A percentile compares a stretch with the other conserved stretches of the same genome.
Conservation (phyloP, 2,329 filamentous ascomycete genomes). For the Cladophialophora chaetospira region DNA sequence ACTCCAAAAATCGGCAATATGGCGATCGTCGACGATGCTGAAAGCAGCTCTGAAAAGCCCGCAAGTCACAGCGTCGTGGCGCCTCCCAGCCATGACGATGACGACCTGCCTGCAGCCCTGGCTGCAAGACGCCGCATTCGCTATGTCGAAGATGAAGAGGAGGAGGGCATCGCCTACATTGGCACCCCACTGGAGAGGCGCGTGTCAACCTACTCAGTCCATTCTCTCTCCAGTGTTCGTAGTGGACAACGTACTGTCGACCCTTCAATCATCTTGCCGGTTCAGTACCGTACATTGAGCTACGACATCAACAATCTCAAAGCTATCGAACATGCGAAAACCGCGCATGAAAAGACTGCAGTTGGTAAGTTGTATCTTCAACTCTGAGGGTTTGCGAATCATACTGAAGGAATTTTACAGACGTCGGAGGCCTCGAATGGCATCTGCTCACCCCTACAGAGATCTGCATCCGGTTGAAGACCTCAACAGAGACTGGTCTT, state of each 20-base stretch:
- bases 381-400: no score
- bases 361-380: no score
- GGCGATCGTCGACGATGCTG: neutral
- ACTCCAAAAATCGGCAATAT: no score
- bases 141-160: constrained; percentile 31
- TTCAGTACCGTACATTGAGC: constrained; percentile 39
- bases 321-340: constrained; percentile 44
- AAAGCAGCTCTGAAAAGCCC: neutral
- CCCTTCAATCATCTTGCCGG: constrained; percentile 35
- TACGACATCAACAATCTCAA: constrained; percentile 61
- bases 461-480: constrained; percentile 61
- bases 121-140: constrained; percentile 29
- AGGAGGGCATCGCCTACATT: constrained; percentile 11
- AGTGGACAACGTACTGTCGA: constrained; percentile 30
- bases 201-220: constrained; percentile 21
- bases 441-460: constrained; percentile 63
- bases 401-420: constrained; percentile 39
- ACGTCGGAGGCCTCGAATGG: constrained; percentile 67
- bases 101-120: constrained; percentile 21
- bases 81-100: constrained; percentile 5
- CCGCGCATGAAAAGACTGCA: constrained; percentile 36
- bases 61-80: neutral
- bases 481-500: constrained; percentile 60
- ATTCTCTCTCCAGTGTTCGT: constrained; percentile 28
- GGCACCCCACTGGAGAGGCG: constrained; percentile 19